A percentile compares a stretch with the other conserved stretches of the same genome.
These are phyloP conservation scores for Apodospora peruviana DNA, from an alignment of 495 filamentous ascomycete genomes.

Conservation along the genomic window DNA sequence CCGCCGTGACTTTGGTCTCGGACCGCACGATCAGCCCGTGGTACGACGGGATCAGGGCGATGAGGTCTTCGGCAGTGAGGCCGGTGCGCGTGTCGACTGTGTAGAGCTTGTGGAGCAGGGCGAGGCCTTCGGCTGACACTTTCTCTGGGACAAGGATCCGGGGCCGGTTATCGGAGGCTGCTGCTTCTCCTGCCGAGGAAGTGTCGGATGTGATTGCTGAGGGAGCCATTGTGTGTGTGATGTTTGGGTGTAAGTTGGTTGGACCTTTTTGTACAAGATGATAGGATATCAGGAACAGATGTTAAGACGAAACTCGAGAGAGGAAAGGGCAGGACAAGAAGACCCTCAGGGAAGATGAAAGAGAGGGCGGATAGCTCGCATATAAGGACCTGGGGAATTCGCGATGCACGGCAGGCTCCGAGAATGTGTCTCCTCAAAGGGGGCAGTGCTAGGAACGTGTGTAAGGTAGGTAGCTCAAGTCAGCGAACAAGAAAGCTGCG, in stretches of 20 bases:
- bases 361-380: too few species aligned
- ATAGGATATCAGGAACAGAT: too few species aligned
- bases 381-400: too few species aligned
- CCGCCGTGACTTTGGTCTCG: slow-evolving; percentile 63
- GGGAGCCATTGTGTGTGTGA: slow-evolving; percentile 25
- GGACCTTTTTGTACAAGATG: not conserved
- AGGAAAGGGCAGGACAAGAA: too few species aligned
- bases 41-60: slow-evolving; percentile 54
- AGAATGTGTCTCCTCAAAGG: too few species aligned
- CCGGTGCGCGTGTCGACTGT: slow-evolving; percentile 53
- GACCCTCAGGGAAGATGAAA: too few species aligned
- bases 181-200: too few species aligned
- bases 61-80: slow-evolving; percentile 50
- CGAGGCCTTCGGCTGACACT: slow-evolving; percentile 65
- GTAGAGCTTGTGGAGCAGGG: slow-evolving; percentile 48
- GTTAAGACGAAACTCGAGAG: too few species aligned
- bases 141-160: slow-evolving; percentile 68
- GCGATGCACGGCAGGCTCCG: too few species aligned
- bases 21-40: slow-evolving; percentile 66
- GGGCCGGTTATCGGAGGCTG: slow-evolving; percentile 21
- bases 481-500: too few species aligned
- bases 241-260: not conserved
- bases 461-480: too few species aligned
- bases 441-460: too few species aligned
- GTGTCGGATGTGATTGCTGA: slow-evolving; percentile 15